Evolutionary conservation across 2,329 filamentous ascomycete species (phyloP), one percentile per base, ranked within the genome.

Genomic region (Escovopsis sp.): DNA sequence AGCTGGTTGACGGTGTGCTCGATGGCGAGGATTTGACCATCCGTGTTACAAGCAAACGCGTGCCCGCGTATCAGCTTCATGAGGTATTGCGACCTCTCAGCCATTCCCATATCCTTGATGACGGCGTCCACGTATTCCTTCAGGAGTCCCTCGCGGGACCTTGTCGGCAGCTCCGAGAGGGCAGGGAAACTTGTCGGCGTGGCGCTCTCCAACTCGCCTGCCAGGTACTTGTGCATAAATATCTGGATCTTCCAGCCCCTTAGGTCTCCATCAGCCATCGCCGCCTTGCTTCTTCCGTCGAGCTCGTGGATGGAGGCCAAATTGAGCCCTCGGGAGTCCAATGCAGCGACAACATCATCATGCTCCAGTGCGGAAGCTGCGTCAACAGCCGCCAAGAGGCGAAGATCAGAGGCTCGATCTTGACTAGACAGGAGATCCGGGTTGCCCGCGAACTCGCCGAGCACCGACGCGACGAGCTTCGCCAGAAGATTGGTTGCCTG

Each of bases 241-340:
- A 58, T 62, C 42, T 65, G 61, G 26, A 70, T 49, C 47, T 64
- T 64, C 69, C 70, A 73, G 6, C 65, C 68, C 28, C 57, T 53
- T 12, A 65, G 30, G 26, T 64, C 57, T 1, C 62, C 63, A 4
- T 51, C 46, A 6, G 51, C 38, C 51, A 67, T 61, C 1, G 57
- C 55, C 19, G 56, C 43, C 28, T 50, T 51, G 39, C 58, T 62
- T 38, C 55, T 48, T 44, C 59, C 58, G 40, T 64, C 62, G 6
- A 67, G 52, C 39, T 59, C 61, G 26, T 55, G 54, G 11, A 58
- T 42, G 9, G 59, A 50, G 3, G 58, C 55, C 12, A 59, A 45
- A 43, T 61, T 60, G 33, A 58, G 38, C 28, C 28, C 28, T 7
- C 11, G 8, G 33, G 51, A 51, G 4, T 48, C 42, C 2, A 45